Base-by-base conservation (phyloP, 2,329 filamentous ascomycete genomes). In the Botrytis pseudocinerea region DNA sequence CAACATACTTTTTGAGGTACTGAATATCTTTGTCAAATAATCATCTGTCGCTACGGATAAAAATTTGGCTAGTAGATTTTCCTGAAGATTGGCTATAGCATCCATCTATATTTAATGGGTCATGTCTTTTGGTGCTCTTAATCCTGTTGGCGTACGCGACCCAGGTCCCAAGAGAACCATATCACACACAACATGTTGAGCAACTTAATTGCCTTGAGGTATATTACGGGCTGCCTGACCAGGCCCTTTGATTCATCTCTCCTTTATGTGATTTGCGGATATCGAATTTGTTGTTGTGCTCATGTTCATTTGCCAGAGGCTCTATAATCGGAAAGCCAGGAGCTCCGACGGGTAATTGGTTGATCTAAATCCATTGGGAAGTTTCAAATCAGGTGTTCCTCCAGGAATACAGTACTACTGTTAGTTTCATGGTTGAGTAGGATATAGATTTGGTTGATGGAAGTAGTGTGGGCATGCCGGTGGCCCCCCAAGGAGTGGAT, bases 111-210 rank as follows among this genome's bases (percentile, higher is more conserved):
- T 63, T 63, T 28, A 44, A 44, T 12, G 14, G 38, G 61, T 9
- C n/a, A 14, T n/a, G n/a, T 63, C 38, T 44, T 63, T 42, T n/a
- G 35, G 38, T 44, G 38, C 38, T 28, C 61, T 2, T 63, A 8
- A 28, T 44, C 2, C n/a, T 63, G 61, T 63, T 63, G 40, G 61
- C 25, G 61, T 63, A 63, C 61, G 38, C 61, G 61, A n/a, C 61
- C 61, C 14, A 63, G 8, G 25, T 63, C 38, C 38, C 38, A 63
- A 63, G 40, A 10, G 4, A 44, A 63, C 1, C 40, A 63, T 28
- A 63, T 40, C 25, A 42, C 28, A 28, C 4, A 18, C 9, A 42
- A 63, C 38, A n/a, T 63, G 3, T 44, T 20, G 38, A 63, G n/a
- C 25, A 25, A 16, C 16, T 63, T 63, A 20, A 28, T 28, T 16